A percentile compares a stretch with the other conserved stretches of the same genome.
Evolutionary conservation across 176 grass and related monocot genomes (phyloP).

Genomic region (Hordeum marinum): DNA sequence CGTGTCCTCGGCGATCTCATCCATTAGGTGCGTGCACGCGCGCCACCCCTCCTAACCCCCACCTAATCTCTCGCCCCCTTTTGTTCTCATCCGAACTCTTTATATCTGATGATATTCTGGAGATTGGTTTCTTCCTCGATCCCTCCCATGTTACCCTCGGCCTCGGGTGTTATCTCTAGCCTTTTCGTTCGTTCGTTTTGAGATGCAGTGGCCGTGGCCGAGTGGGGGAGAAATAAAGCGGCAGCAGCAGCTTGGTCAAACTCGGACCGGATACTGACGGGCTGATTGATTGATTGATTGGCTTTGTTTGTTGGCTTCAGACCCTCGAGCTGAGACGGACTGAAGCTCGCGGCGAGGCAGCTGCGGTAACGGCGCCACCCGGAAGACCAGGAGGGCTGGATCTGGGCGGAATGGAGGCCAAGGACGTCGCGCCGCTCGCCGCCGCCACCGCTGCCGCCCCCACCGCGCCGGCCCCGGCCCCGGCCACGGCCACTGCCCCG

Average conservation of each 20-base stretch:
- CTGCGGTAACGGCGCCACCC: background rate
- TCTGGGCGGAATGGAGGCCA: constrained; percentile 53
- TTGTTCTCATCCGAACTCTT: background rate
- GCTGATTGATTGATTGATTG: background rate
- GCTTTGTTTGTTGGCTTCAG: background rate
- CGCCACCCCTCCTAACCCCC: constrained; percentile 24
- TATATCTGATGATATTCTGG: background rate
- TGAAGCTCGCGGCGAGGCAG: background rate
- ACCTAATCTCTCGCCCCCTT: constrained; percentile 25
- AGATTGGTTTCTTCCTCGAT: background rate
- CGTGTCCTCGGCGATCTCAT: constrained; percentile 21
- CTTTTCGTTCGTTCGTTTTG: background rate
- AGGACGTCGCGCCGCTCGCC: constrained; percentile 46
- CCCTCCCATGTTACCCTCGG: background rate
- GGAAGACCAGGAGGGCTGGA: background rate
- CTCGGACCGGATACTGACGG: background rate
- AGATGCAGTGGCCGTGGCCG: background rate
- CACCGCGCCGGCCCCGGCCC: background rate
- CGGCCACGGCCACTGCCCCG: background rate
- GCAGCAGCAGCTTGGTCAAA: background rate
- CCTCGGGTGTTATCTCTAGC: background rate
- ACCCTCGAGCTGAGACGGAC: background rate
- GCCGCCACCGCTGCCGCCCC: background rate
- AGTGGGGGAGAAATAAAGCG: background rate
- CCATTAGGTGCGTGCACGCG: constrained; percentile 20